Evolutionary conservation across 2,329 filamentous ascomycete species (phyloP).

Genomic region (Raffaelea deltoideospora): DNA sequence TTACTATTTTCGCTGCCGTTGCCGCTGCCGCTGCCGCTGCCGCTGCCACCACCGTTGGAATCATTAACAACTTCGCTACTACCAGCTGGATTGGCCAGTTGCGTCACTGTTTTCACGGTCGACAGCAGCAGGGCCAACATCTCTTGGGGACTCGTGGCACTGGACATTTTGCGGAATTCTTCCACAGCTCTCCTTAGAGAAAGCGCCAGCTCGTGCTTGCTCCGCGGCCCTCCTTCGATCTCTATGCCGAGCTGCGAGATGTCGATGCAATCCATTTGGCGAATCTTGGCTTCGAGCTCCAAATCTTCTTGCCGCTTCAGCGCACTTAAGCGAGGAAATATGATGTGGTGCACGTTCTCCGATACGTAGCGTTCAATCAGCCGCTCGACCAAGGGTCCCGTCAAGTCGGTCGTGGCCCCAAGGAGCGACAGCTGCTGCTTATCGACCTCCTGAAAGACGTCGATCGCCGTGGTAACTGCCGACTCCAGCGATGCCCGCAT

Average conservation of each 20-base stretch:
- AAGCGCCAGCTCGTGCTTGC: conserved; percentile 67
- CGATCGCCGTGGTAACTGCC: conserved; percentile 83
- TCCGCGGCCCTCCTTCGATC: conserved; percentile 62
- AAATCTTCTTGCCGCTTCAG: conserved; percentile 70
- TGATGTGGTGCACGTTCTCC: conserved; percentile 78
- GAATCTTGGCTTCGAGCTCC: conserved; percentile 77
- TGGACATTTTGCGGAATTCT: conserved; percentile 73
- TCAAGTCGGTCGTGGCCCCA: conserved; percentile 84
- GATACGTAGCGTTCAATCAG: conserved; percentile 90
- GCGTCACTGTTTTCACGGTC: conserved; percentile 72
- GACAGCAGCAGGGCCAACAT: conserved; percentile 72
- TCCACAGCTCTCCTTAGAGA: conserved; percentile 68
- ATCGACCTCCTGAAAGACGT: conserved; percentile 89
- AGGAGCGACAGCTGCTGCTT: conserved; percentile 87
- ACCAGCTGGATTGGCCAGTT: conserved; percentile 38
- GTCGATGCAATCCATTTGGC: conserved; percentile 86
- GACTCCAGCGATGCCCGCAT: conserved; percentile 84
- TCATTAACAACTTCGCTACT: no score
- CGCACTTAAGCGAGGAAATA: conserved; percentile 70
- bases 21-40: background rate
- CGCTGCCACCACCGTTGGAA: conserved; percentile 9
- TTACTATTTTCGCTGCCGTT: background rate
- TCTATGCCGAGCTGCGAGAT: conserved; percentile 86
- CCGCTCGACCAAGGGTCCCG: conserved; percentile 79
- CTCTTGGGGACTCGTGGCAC: conserved; percentile 67